A percentile compares a stretch with the other conserved stretches of the same genome.
Evolutionary conservation across 345 rosid species (phyloP).

Genomic region (Eucalyptus tenuipes): DNA sequence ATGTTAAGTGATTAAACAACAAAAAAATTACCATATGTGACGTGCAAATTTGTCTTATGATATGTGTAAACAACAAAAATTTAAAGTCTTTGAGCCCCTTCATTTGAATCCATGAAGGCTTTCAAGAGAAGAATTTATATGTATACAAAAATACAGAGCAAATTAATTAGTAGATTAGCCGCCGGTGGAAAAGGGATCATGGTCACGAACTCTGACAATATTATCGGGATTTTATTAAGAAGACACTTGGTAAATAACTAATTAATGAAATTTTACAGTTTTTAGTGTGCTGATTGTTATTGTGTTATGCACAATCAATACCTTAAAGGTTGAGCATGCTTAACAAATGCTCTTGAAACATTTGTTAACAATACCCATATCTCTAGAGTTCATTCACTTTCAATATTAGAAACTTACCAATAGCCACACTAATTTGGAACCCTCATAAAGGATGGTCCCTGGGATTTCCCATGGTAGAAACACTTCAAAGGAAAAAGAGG

Average conservation of each 20-base stretch:
- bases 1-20: background rate
- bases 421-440: background rate
- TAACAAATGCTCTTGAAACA: background rate
- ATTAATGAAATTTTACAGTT: background rate
- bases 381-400: background rate
- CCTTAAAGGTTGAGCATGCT: rapidly evolving
- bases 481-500: background rate
- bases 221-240: background rate
- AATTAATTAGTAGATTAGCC: background rate
- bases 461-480: background rate
- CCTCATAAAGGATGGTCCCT: background rate
- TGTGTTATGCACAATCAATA: background rate
- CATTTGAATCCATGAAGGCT: background rate
- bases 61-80: background rate
- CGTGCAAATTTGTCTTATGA: background rate
- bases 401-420: background rate
- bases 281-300: rapidly evolving
- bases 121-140: background rate
- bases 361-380: too few species aligned
- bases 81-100: background rate
- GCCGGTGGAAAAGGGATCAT: background rate
- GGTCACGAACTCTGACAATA: background rate
- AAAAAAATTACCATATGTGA: background rate
- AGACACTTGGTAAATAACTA: background rate
- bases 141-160: background rate